Base-by-base conservation (phyloP, 148 eudicot species). In the Cornus suecica region DNA sequence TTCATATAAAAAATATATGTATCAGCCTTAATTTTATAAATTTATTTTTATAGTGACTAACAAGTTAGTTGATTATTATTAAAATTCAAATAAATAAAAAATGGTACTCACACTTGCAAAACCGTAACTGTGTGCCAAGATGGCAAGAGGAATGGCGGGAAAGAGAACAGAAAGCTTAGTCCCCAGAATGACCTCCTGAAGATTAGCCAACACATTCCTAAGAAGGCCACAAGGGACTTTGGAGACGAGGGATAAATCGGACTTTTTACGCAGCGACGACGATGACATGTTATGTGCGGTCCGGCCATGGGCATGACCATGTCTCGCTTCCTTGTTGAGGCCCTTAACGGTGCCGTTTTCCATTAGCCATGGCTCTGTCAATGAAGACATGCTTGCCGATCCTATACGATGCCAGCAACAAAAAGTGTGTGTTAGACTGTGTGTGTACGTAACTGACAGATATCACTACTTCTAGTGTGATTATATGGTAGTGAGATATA, bases 141-240 rank as follows among this genome's bases (percentile, higher is more conserved):
- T 78, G 25, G 98, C 93, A 15, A 87, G 73, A 2, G 96, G 98
- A 27, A 93, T 83, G 75, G 92, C 89, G 0, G 88, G 83, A 51
- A 91, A 85, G 45, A 93, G 86, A 26, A 89, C 68, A 3, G 86
- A 77, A 30, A 93, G 90, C 74, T 91, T 93, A 31, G 98, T 93
- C 26, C 96, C 96, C 52, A 93, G 68, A 74, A 91, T 68, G 28
- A 93, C 92, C 81, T 91, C 92, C 63, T 89, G 92, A 7, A 93
- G 27, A 77, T 91, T 93, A 79, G 79, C 81, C 41, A 91, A 65
- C 9, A 91, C 54, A 10, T 18, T 54, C 60, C 86, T 81, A 1
- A 84, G 45, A 64, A 70, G 51, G 10, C 79, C 67, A 41, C 56
- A 80, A 0, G 82, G 87, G 68, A 91, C 87, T 37, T 82, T 88